Evolutionary conservation across 805 yeast species (phyloP), one percentile per base, ranked within the genome.

Genomic region (Pachysolen tannophilus): DNA sequence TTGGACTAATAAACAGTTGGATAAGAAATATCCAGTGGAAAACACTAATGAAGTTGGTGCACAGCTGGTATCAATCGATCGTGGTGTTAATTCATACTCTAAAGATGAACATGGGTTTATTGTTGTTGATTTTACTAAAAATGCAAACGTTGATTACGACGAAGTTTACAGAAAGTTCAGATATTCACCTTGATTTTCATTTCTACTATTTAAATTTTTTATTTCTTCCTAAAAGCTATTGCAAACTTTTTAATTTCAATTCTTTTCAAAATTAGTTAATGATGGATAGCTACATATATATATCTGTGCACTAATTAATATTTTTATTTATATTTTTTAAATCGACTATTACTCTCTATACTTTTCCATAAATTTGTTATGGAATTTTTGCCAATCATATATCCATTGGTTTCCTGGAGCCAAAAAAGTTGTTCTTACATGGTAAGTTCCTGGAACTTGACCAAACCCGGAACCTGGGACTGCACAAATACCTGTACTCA

Each of bases 381-480:
- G 98, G 72, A 92, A 92, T 13, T 62, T 58, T 34, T 72, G 72
- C 87, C 97, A 85, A 30, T 66, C 60, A 14, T 73, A 69, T 45
- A 87, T 84, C 86, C 96, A 86, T 48, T 85, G 90, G 18, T 74
- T 69, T 28, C 97, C 97, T 11, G 97, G 97, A 10, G 98, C 94
- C 51, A 92, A 68, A 65, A 92, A 92, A 1, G 99, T 92, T 1
- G 98, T 92, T 69, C 99, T 79, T 49, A 92, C 71, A 55, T 92
- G 99, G 63, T 69, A 82, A 4, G 97, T 87, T 15, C 86, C 94
- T 32, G 78, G 78, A 32, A 69, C 81, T 61, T 92, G 98, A 21
- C 97, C 97, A 50, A 92, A 92, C 1, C 99, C 99, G 23, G 86
- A 77, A 27, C 98, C 99, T 20, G 99, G 97, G 43, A 92, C 94